Evolutionary conservation across 176 grass and related monocot genomes (phyloP), one percentile per base, ranked within the genome.

Genomic region (Oryza nivara): DNA sequence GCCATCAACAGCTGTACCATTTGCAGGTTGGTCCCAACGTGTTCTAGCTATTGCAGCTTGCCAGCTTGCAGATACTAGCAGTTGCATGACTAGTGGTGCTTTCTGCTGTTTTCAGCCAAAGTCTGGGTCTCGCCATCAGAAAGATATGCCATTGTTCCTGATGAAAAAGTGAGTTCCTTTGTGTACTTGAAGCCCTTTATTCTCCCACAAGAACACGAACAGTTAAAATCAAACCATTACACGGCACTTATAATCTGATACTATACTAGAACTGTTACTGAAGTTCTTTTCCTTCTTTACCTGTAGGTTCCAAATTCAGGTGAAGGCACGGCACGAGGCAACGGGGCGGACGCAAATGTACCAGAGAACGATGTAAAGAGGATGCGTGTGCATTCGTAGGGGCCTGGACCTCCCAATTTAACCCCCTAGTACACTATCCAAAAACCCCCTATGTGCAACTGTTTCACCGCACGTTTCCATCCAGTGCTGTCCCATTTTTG

Each of bases 131-230:
- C 96, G 0, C 96, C 93, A 22, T 92, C 96, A 1, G 89, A 99
- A 92, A 94, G 96, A 99, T 99, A 99, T 8, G 96, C 96, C 28
- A 87, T 99, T 79, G 96, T 99, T 51, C 96, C 96, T 72, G 91
- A 96, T 64, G 96, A 99, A 44, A 95, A 92, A 32, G 96, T 99
- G 77, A 94, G 88, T 63, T 82, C 51, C 34, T 28, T n/a, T 43
- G 11, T 44, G 67, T 11, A 73, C 13, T 72, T 19, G 68, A 20
- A 73, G 20, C 30, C 0, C 5, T 34, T 14, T 36, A 36, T 73
- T 23, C 20, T 34, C 28, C 9, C 36, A 2, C 0, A 5, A 56
- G 32, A 28, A 69, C 19, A 56, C 0, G 2, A 61, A 75, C 36
- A 48, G 15, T 34, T 19, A 54, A 65, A 70, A 6, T 6, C 14